Conservation (phyloP, 371 early-diverging fungal species). For the Sporodiniella umbellata region DNA sequence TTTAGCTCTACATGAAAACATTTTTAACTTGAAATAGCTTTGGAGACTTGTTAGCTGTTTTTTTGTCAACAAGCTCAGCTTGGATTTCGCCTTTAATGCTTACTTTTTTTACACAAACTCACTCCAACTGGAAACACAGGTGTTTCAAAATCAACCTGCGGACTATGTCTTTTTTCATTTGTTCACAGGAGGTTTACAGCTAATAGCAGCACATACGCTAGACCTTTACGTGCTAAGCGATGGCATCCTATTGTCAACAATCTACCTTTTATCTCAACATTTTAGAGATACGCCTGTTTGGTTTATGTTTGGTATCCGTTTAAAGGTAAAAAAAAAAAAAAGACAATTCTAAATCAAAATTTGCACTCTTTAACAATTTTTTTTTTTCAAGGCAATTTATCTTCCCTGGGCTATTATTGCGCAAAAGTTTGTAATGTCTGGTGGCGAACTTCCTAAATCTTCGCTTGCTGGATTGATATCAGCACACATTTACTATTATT, state of each 20-base stretch:
- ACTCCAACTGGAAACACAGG: slow-evolving; percentile 62
- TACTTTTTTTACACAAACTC: slow-evolving; percentile 77
- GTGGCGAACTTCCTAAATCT: slow-evolving; percentile 30
- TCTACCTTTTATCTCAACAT: slow-evolving; percentile 78
- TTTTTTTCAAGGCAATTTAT: slow-evolving; percentile 50
- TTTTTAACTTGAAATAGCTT: slow-evolving; percentile 42
- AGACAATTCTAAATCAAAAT: not conserved
- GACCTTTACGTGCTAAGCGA: slow-evolving; percentile 30
- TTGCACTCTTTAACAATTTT: too few relatives aligned
- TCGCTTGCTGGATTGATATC: slow-evolving; percentile 51
- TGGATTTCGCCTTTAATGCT: slow-evolving; percentile 64
- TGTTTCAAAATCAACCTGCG: slow-evolving; percentile 70
- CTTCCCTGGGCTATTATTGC: slow-evolving; percentile 71
- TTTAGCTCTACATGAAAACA: not conserved
- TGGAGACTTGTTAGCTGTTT: slow-evolving; percentile 79
- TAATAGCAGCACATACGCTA: slow-evolving; percentile 29
- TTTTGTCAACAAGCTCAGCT: slow-evolving; percentile 49
- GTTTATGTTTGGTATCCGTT: slow-evolving; percentile 81
- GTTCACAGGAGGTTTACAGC: slow-evolving; percentile 44
- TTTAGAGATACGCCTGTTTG: slow-evolving; percentile 61
- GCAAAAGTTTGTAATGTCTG: slow-evolving; percentile 42
- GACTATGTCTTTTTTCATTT: slow-evolving; percentile 79
- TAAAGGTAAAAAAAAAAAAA: slow-evolving; percentile 57
- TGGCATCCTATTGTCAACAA: slow-evolving; percentile 61
- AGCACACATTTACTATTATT: slow-evolving; percentile 55